Conservation (phyloP, 2,329 filamentous ascomycete genomes). For the Apiospora rasikravindrae region DNA sequence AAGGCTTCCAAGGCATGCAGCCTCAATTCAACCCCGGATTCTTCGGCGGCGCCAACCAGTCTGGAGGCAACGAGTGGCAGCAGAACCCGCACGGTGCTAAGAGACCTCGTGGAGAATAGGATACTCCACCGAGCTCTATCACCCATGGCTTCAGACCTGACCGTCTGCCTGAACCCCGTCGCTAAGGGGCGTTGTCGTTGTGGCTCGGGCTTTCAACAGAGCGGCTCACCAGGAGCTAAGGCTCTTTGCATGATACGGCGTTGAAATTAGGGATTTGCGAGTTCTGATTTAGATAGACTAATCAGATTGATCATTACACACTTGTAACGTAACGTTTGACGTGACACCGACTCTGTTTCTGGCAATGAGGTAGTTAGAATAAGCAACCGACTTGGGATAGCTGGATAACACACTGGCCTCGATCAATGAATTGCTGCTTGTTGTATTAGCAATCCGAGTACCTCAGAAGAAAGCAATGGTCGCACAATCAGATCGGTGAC, state of each 20-base stretch:
- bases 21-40: conserved; percentile 40
- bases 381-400: too few species aligned
- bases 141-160: neutral
- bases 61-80: conserved; percentile 40
- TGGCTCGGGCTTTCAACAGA: neutral
- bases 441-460: neutral
- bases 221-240: neutral
- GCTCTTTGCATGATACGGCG: conserved; percentile 1
- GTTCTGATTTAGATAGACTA: conserved; percentile 12
- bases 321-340: neutral
- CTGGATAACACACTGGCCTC: neutral
- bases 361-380: neutral
- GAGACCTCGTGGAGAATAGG: conserved; percentile 38
- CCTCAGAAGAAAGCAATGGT: neutral
- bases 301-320: neutral
- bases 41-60: conserved; percentile 38
- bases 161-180: neutral
- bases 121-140: neutral
- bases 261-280: neutral
- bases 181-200: neutral
- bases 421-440: neutral
- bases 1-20: conserved; percentile 36
- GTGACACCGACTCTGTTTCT: neutral
- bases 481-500: neutral
- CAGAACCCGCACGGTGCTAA: conserved; percentile 43